Conservation (phyloP, 257 asterid genomes). For the Solanum sparsipilum region DNA sequence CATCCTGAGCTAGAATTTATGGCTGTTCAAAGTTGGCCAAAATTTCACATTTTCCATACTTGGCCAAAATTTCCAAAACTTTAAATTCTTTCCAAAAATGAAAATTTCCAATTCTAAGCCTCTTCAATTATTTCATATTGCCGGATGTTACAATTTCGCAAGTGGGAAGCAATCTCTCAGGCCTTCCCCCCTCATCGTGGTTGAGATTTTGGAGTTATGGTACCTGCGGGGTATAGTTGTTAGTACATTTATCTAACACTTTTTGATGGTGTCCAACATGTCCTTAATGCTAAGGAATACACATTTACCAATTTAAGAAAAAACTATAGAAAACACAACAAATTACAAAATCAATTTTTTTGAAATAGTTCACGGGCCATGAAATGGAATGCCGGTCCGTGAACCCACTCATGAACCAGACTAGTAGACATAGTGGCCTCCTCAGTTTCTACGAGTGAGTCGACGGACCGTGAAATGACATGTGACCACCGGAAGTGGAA, state of each 20-base stretch:
- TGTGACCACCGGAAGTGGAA: too few species aligned
- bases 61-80: too few species aligned
- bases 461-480: neutral
- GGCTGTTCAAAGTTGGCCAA: too few species aligned
- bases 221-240: neutral
- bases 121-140: too few species aligned
- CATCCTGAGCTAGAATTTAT: too few species aligned
- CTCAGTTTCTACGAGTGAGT: neutral
- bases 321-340: neutral
- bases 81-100: too few species aligned
- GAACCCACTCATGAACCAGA: neutral
- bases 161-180: neutral
- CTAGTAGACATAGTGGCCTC: neutral
- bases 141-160: too few species aligned
- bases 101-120: too few species aligned
- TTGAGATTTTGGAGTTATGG: neutral
- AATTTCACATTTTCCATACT: too few species aligned
- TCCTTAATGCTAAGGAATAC: too few species aligned
- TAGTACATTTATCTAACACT: neutral
- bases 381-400: neutral
- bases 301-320: too few species aligned
- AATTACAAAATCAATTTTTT: neutral
- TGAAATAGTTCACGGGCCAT: neutral
- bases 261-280: too few species aligned
- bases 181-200: neutral